Base-by-base conservation (phyloP, 2,329 filamentous ascomycete species). In the Hymenoscyphus albidus region DNA sequence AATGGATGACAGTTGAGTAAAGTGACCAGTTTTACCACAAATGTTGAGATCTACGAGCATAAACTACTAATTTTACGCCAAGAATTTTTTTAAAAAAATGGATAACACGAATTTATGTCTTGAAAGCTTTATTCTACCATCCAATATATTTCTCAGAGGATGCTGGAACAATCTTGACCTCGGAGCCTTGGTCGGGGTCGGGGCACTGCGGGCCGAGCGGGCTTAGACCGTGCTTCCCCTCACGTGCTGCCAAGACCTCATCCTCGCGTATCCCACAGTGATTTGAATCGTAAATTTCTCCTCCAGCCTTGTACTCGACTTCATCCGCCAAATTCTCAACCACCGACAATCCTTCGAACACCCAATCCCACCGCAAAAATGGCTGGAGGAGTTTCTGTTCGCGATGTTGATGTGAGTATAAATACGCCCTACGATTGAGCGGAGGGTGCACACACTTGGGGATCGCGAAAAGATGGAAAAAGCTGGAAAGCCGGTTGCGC, bases 321-420 rank as follows among this genome's bases (percentile, higher is more conserved):
- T 61, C 60, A 39, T 42, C 40, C 51, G 48, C 58, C 40, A 48
- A 39, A 56, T 32, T 58, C 32, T 59, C 62, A 57, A 65, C 48
- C 35, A 35, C 62, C 65, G 65, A 48, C 65, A 67, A 51, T 64
- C 62, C 67, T 64, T 67, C 70, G 64, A 72, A 67, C 64, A 63
- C 68, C 40, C 64, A 70, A 69, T 70, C 58, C 68, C 74, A 86
- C 84, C 84, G 84, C 83, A 83, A 92, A 84, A 80, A 93, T 93
- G 91, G 82, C 83, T 79, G 86, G 89, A 81, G 91, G 90, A 81
- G 85, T 92, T 80, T 86, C 83, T 76, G 91, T 94, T 82, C 90
- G 90, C 83, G 91, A 93, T 83, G 90, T 93, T 80, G 89, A 91
- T 86, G 88, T 91, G 88, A 82, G 87, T 87, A 75, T 72, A 73